Conservation (phyloP, 2,329 filamentous ascomycete genomes). For the Colletotrichum nymphaeae region DNA sequence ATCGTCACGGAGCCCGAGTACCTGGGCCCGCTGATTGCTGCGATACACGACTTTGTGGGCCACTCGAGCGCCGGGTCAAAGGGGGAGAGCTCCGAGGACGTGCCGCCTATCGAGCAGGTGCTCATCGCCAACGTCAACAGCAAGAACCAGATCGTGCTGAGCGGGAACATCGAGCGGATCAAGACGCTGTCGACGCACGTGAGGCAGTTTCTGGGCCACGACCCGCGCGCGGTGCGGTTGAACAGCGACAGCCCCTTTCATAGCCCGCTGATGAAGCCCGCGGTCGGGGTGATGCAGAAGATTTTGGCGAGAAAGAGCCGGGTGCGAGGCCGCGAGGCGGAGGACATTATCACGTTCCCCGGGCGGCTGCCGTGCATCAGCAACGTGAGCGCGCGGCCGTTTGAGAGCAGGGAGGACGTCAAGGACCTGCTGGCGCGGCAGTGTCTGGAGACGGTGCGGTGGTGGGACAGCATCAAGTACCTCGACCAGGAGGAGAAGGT, state of each 20-base stretch:
- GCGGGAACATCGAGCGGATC: constrained; percentile 86
- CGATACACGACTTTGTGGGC: constrained; percentile 83
- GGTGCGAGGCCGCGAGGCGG: constrained; percentile 61
- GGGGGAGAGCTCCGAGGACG: constrained; percentile 73
- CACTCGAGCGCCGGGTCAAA: constrained; percentile 74
- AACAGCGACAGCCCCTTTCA: constrained; percentile 93
- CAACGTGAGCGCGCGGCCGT: constrained; percentile 86
- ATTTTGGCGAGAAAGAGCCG: constrained; percentile 72
- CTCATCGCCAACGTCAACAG: constrained; percentile 94
- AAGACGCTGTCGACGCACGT: constrained; percentile 85
- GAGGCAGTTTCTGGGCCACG: constrained; percentile 89
- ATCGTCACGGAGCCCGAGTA: constrained; percentile 88
- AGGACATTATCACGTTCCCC: constrained; percentile 80
- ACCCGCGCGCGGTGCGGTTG: constrained; percentile 86
- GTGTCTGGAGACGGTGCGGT: constrained; percentile 90
- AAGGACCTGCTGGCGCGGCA: constrained; percentile 83
- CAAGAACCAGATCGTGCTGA: constrained; percentile 95
- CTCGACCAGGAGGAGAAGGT: constrained; percentile 86
- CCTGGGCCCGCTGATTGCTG: constrained; percentile 74
- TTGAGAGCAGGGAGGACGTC: constrained; percentile 77
- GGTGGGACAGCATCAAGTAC: constrained; percentile 95
- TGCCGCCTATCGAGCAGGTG: constrained; percentile 86
- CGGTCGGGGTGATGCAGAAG: constrained; percentile 77
- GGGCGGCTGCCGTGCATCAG: constrained; percentile 82
- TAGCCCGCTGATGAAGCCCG: constrained; percentile 90